These are phyloP conservation scores for Pichia phayaonensis DNA, from an alignment of 805 yeast genomes.

Conservation along the genomic window DNA sequence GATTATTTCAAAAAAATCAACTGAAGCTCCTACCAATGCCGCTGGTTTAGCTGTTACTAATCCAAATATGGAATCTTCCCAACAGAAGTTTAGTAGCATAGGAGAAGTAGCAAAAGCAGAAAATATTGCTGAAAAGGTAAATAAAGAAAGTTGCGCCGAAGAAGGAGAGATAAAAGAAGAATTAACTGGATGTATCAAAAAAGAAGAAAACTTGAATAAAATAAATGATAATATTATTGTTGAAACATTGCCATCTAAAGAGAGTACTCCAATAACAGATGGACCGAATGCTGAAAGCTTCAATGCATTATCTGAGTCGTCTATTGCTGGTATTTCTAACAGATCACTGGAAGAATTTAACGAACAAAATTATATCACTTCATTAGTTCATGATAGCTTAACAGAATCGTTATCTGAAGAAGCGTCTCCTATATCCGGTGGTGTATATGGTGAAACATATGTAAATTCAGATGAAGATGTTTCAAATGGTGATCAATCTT, in stretches of 20 bases:
- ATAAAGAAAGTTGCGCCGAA: neutral
- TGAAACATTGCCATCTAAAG: neutral
- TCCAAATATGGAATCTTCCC: neutral
- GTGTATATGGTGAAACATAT: conserved; percentile 5
- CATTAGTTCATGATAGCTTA: conserved; percentile 2
- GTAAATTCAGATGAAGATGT: neutral
- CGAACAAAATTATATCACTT: neutral
- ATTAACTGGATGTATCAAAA: neutral
- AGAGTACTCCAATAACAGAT: neutral
- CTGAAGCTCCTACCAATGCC: neutral
- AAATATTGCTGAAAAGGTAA: neutral
- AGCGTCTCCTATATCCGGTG: neutral
- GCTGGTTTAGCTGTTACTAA: neutral
- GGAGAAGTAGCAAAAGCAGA: neutral
- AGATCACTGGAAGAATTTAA: neutral
- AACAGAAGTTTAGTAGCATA: neutral
- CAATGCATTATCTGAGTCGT: conserved; percentile 4
- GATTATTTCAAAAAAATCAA: neutral
- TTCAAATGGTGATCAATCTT: conserved; percentile 6
- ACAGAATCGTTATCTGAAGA: neutral
- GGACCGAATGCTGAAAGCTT: neutral
- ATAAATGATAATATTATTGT: conserved; percentile 4
- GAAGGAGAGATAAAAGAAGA: neutral
- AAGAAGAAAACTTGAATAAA: neutral
- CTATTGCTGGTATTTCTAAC: neutral